Evolutionary conservation across 2,329 filamentous ascomycete genomes (phyloP), one percentile per base, ranked within the genome.

Genomic region (Salinomyces thailandicus): DNA sequence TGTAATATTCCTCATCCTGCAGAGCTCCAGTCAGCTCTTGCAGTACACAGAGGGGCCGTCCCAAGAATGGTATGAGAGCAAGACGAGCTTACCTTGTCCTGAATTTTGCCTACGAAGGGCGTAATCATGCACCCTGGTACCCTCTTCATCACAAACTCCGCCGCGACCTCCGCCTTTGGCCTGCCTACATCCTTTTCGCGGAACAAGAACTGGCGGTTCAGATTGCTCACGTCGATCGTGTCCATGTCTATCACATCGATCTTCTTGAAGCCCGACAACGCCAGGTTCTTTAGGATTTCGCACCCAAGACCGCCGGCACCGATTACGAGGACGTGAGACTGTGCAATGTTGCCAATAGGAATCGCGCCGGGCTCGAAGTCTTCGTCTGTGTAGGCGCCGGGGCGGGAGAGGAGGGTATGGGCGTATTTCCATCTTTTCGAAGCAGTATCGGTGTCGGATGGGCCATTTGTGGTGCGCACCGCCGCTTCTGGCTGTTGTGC

Each of bases 241-340:
- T 98, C 86, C 91, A 98, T 98, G 64, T 98, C 91, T 52, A 98
- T 96, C 41, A 98, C 91, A 66, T 98, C 86, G 49, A 98, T 95
- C 54, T 94, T 77, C 61, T 83, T 93, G 68, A 98, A 98, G 18
- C 87, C 86, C 2, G 89, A 95, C 35, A 98, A 72, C 28, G 91
- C 91, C 20, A 98, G 72, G 54, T 98, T 85, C 68, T 98, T 98
- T 35, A 98, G 68, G 30, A 98, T 93, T 59, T 98, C 91, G 53
- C 91, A 98, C 47, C 91, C 91, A 41, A 98, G 64, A 8, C 91
- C 91, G 44, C 91, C 91, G 41, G 91, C 91, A 39, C 91, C 91
- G 49, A 87, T 95, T 22, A 53, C 57, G 31, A 61, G 43, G 2
- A 61, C 44, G 18, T 85, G 91, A 53, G 83, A 77, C 31, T 70